Base-by-base conservation (phyloP, 495 filamentous ascomycete species). In the Aspergillus panamensis region DNA sequence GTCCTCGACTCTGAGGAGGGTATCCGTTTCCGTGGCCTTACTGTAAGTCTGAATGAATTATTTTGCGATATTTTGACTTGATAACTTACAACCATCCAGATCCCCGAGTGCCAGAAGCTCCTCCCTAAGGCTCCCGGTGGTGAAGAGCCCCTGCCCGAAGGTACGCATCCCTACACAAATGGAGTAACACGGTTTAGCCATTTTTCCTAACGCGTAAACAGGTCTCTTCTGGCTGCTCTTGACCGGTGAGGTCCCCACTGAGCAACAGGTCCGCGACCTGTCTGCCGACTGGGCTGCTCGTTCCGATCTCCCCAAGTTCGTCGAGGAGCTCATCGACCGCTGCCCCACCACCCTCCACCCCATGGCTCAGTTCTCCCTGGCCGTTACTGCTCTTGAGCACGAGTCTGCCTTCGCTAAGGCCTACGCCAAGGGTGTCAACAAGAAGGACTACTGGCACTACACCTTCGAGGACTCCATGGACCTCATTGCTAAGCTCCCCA, bases 391-490 rank as follows among this genome's bases (percentile, higher is more conserved):
- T 70, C 90, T 98, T 63, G 95, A 98, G 85, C 91, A 95, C 73
- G 94, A 95, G 77, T 97, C 94, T 50, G 84, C 90, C 53, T 98
- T 98, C 76, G 85, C 95, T 67, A 96, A 96, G 81, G 93, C 93
- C 66, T 98, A 98, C 68, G 93, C 92, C 65, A 96, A 94, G 84
- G 94, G 94, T 71, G 88, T 98, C 69, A 92, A 91, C 83, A 98
- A 98, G 87, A 89, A 88, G 75, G 90, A 97, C 62, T 98, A 98
- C 89, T 98, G 94, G 94, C 85, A 84, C 77, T 91, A 97, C 82
- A 96, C 94, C 64, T 98, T 95, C 69, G 94, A 98, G 84, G 94
- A 98, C 80, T 96, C 92, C 56, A 97, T 98, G 94, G 92, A 98
- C 80, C 81, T 97, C 71, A 97, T 98, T 75, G 95, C 94, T 74